Base-by-base conservation (phyloP, 2,329 filamentous ascomycete species). In the Sporothrix sp. region DNA sequence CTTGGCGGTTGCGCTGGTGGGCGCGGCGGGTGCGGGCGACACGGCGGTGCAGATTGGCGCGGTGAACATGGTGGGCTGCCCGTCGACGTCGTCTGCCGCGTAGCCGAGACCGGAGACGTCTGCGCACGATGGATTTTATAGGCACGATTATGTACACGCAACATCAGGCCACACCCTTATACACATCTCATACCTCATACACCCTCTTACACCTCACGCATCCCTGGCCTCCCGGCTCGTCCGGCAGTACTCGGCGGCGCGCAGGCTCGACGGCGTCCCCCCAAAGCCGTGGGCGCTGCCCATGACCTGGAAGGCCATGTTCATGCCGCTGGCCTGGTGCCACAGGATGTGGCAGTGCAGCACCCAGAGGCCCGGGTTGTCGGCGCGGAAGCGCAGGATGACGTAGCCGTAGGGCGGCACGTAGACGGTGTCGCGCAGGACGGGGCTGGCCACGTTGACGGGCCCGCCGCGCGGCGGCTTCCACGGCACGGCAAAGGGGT, bases 291-390 rank as follows among this genome's bases (percentile, higher is more conserved):
- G 7, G 36, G 50, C 57, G 18, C 54, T 53, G 1, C 58, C 58
- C 5, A 57, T 23, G 5, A 59, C 57, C 28, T 60, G 57, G 11
- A 60, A 49, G 3, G 58, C 58, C 58, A 59, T 60, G 25, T n/a
- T 52, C 58, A 60, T 60, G 27, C 58, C 58, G 27, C 53, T 59
- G 1, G 53, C 52, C 36, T 58, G 54, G 42, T 60, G 58, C 58
- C 58, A 58, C n/a, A 60, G 16, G 10, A 60, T 52, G 16, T 59
- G 58, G 48, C 58, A 60, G 42, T 60, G 58, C 23, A 60, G 36
- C 9, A 53, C 45, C 58, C 58, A 60, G 6, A 60, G 28, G 16
- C 55, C 57, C 20, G 57, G 52, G 33, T 58, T 58, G 43, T 60
- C 58, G 23, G 58, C 58, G 3, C 46, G 46, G 44, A 60, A 60